Evolutionary conservation across 2,329 filamentous ascomycete species (phyloP), one percentile per base, ranked within the genome.

Genomic region (Clarireedia sp.): DNA sequence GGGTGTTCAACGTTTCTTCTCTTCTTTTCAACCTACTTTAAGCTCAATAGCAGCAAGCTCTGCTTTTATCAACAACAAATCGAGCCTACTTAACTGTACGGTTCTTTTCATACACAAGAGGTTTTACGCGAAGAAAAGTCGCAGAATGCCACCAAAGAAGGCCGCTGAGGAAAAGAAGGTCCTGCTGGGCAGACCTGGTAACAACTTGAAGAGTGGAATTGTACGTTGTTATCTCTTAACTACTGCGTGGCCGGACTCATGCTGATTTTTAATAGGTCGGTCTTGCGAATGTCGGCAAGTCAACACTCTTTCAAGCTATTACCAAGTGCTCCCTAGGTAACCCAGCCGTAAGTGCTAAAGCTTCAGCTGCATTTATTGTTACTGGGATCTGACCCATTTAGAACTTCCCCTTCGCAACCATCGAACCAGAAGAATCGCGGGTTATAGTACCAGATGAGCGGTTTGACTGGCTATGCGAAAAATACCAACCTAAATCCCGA

Each of bases 351-450:
- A 74, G 83, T 80, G 54, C 58, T 67, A 65, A 64, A 62, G 64
- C 64, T 66, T 62, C 64, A 61, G 58, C 60, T 61, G 21, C 14
- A 19, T 26, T 8, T 6, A 17, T 41, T 62, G 60, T 17, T 43
- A n/a, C 51, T 46, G 53, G 41, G 29, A 10, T 45, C 60, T 66
- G 46, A 66, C 46, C 23, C 14, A 52, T 41, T 29, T 70, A 89
- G 85, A 99, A 99, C 78, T 99, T 97, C 72, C 94, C 94, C 55
- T 99, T 95, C 79, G 94, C 94, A 70, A 99, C 94, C 68, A 99
- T 99, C 74, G 91, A 99, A 66, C 94, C 94, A 48, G 95, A 99
- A 78, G 94, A 99, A 78, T 90, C 94, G 62, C 90, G 92, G 67
- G 94, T 99, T 74, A 84, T 99, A 67, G 94, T 99, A 36, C 95